Evolutionary conservation across 2,329 filamentous ascomycete genomes (phyloP).

Genomic region (Alternaria sp.): DNA sequence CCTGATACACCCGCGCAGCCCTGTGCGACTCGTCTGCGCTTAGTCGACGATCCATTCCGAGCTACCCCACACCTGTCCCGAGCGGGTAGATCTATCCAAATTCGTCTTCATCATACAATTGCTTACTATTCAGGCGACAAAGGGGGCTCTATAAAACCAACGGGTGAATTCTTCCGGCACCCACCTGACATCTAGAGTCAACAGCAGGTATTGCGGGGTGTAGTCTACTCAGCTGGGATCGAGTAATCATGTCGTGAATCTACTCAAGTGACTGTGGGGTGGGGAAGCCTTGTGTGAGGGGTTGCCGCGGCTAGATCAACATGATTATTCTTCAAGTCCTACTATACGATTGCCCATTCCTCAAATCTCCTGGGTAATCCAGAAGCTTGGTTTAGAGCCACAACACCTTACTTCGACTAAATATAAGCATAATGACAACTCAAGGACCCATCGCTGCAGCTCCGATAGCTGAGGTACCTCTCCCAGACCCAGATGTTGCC

Average conservation of each 20-base stretch:
- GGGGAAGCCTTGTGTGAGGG: slow-evolving; percentile 1
- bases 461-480: slow-evolving; percentile 25
- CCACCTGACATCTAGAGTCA: neutral
- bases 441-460: slow-evolving; percentile 21
- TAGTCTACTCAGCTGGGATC: neutral
- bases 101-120: neutral
- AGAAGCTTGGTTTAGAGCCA: neutral
- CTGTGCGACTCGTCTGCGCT: slow-evolving; percentile 3
- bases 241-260: neutral
- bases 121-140: neutral
- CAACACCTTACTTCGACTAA: neutral
- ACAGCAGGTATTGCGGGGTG: neutral
- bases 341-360: neutral
- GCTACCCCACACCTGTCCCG: neutral
- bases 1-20: neutral
- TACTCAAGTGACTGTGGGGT: neutral
- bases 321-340: neutral
- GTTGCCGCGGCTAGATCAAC: neutral
- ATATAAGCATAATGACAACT: slow-evolving; percentile 18
- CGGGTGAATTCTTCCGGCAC: neutral
- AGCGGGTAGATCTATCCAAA: neutral
- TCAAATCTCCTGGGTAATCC: neutral
- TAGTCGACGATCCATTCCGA: slow-evolving; percentile 10
- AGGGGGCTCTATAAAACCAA: neutral
- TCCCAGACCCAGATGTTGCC: slow-evolving; percentile 13